Evolutionary conservation across 1,139 yeast species (phyloP).

Genomic region (Suhomyces panamericanus): DNA sequence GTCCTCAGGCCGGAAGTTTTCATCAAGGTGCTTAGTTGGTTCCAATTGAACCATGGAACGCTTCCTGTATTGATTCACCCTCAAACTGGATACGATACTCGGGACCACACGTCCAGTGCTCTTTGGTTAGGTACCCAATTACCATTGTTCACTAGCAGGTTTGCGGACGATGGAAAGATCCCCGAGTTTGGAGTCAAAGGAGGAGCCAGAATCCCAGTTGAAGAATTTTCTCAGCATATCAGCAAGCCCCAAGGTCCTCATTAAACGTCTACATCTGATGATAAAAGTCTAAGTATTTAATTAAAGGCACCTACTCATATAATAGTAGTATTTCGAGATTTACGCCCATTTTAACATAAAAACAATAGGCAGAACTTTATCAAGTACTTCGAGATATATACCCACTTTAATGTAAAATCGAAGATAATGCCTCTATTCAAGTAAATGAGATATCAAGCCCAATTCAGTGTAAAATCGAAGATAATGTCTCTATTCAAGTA

Average conservation of each 20-base stretch:
- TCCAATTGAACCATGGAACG: constrained; percentile 32
- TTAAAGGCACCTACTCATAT: too few relatives aligned
- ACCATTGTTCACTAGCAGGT: constrained; percentile 24
- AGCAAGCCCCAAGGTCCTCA: constrained; percentile 4
- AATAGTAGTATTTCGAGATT: too few relatives aligned
- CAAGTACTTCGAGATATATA: too few relatives aligned
- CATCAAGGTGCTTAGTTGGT: constrained; percentile 31
- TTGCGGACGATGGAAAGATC: constrained; percentile 19
- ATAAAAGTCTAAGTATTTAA: too few relatives aligned
- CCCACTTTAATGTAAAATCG: too few relatives aligned
- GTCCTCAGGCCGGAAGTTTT: constrained; percentile 34
- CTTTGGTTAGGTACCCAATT: constrained; percentile 33
- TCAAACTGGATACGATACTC: constrained; percentile 32
- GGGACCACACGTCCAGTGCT: constrained; percentile 31
- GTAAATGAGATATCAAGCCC: too few relatives aligned
- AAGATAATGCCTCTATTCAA: too few relatives aligned
- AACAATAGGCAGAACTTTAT: too few relatives aligned
- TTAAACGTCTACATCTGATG: background rate
- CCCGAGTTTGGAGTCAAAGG: constrained; percentile 31
- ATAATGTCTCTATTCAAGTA: too few relatives aligned
- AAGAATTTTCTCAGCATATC: constrained; percentile 16
- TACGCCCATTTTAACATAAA: too few relatives aligned
- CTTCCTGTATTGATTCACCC: constrained; percentile 35
- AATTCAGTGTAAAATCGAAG: too few relatives aligned
- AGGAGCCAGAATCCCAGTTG: constrained; percentile 21